phyloP scores from a whole-genome alignment of 768 basidiomycete genomes.

The Boletus rufocinnamomeus region DNA sequence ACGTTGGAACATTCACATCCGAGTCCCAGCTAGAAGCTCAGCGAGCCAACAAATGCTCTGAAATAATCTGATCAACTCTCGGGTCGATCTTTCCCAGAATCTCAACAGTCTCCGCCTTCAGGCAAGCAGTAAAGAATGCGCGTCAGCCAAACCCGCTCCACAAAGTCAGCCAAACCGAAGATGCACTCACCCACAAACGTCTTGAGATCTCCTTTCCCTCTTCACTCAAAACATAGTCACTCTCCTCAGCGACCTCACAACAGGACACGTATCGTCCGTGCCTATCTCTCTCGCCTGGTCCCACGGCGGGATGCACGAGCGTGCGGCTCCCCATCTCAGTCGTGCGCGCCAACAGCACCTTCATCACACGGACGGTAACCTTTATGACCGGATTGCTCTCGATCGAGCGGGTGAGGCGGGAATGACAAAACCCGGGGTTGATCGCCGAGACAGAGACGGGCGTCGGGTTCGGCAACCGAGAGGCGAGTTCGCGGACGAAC shows the following conservation, averaged over 20 bases:
- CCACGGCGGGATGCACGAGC: conserved; percentile 36
- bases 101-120: conserved; percentile 32
- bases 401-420: conserved; percentile 29
- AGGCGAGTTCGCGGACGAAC: conserved; percentile 38
- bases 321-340: conserved; percentile 40
- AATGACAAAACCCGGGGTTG: conserved; percentile 40
- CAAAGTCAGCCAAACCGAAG: not conserved
- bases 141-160: conserved; percentile 4
- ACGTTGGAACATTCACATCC: not conserved
- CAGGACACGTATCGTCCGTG: conserved; percentile 35
- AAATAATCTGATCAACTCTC: conserved; percentile 30
- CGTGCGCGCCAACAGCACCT: conserved; percentile 31
- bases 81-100: conserved; percentile 29
- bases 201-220: conserved; percentile 34
- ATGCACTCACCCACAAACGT: conserved; percentile 36
- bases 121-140: not conserved
- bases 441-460: conserved; percentile 35
- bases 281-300: conserved; percentile 22
- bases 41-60: conserved; percentile 23
- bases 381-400: conserved; percentile 10
- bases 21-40: conserved; percentile 7
- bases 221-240: conserved; percentile 34
- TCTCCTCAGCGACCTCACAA: conserved; percentile 32
- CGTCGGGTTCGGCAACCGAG: conserved; percentile 30
- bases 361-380: conserved; percentile 4